phyloP scores from a whole-genome alignment of 352 stramenopile genomes.

The Globisporangium paddicum region DNA sequence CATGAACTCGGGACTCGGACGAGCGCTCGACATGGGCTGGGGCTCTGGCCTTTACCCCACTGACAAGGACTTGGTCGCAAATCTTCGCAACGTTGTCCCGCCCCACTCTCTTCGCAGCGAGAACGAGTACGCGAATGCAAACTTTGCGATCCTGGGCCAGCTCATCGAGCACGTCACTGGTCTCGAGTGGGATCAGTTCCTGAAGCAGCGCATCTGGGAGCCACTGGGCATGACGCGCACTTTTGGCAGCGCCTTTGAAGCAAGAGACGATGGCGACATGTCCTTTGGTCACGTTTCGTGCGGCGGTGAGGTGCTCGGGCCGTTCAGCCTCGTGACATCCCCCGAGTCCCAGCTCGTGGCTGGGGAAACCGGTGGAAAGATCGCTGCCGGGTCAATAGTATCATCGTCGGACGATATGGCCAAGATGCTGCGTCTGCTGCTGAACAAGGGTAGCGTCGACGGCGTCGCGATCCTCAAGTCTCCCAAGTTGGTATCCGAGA shows the following conservation, averaged over 20 bases:
- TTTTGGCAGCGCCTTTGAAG: conserved; percentile 14
- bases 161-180: conserved; percentile 47
- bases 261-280: not conserved
- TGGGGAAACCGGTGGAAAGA: conserved; percentile 18
- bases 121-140: conserved; percentile 58
- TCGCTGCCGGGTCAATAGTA: conserved; percentile 39
- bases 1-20: conserved; percentile 17
- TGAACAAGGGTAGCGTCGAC: conserved; percentile 62
- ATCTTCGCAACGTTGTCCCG: conserved; percentile 32
- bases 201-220: conserved; percentile 44
- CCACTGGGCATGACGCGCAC: conserved; percentile 59
- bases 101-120: conserved; percentile 35
- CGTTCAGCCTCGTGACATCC: conserved; percentile 32
- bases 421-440: conserved; percentile 42
- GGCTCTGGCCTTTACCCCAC: conserved; percentile 17
- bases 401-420: conserved; percentile 53
- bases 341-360: conserved; percentile 28
- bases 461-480: conserved; percentile 41
- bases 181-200: conserved; percentile 42
- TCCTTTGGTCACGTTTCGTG: conserved; percentile 43
- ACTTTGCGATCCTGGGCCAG: conserved; percentile 59
- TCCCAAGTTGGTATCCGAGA: conserved; percentile 35
- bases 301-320: conserved; percentile 32
- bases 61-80: conserved; percentile 30
- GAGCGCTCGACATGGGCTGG: conserved; percentile 15